Evolutionary conservation across 1,284 basidiomycete genomes (phyloP), one percentile per base, ranked within the genome.

Genomic region (Cryptococcus floricola): DNA sequence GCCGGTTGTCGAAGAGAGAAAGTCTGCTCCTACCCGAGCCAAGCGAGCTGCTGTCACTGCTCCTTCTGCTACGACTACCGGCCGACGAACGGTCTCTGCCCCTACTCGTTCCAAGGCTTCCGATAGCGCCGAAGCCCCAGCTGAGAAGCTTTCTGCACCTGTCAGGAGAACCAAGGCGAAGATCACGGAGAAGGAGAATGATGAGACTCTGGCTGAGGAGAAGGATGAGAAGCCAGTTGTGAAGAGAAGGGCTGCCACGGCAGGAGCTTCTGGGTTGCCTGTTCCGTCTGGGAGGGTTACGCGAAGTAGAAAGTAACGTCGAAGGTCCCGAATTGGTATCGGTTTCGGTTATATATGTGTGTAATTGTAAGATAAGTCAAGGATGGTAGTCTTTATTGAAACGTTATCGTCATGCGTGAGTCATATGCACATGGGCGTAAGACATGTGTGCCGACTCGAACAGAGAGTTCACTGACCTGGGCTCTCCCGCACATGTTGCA

Each of bases 141-240:
- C 14, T 19, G 44, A 56, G 50, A 50, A 39, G 27, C 28, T 47
- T 5, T 55, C 54, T 19, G 52, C 52, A 2, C 50, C 59, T 14
- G 51, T 52, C 1, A 50, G 48, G 42, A 48, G 49, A 7, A 34
- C 31, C 31, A 57, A 51, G 38, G 54, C 23, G 9, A 39, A 39
- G 18, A 44, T 39, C 14, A 45, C 39, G 16, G 52, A 57, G 27
- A 60, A 60, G 44, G 59, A 60, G 55, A 56, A 60, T 25, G 50
- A 55, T 25, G 58, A 55, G 37, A 34, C 42, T 42, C n/a, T 42
- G 16, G 53, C 42, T n/a, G 41, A 56, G 16, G 18, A 31, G 18
- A 46, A 43, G 37, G 19, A 48, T 27, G 48, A 52, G 38, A 57
- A 52, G 38, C 44, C 38, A 10, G 41, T 37, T 23, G 46, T 48